These are phyloP conservation scores for Lyophyllum decastes DNA, from an alignment of 768 basidiomycete genomes.

Conservation along the genomic window DNA sequence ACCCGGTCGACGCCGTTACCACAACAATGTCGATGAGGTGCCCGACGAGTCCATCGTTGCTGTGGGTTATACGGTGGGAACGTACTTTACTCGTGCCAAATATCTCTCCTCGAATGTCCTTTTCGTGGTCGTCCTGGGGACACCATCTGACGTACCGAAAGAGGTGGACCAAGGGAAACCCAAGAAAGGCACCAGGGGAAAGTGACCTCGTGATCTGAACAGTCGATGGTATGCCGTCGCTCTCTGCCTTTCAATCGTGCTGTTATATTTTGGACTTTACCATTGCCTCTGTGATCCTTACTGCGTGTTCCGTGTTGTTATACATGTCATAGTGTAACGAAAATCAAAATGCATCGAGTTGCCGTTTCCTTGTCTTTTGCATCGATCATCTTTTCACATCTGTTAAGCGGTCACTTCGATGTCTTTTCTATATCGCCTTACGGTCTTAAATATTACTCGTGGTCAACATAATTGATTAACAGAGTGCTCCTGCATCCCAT, in stretches of 20 bases:
- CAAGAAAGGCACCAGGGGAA: background rate
- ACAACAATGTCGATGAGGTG: background rate
- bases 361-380: background rate
- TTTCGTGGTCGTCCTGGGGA: background rate
- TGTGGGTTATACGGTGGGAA: background rate
- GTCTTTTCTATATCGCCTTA: too few relatives aligned
- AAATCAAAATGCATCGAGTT: background rate
- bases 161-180: background rate
- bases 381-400: too few relatives aligned
- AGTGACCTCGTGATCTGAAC: background rate
- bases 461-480: too few relatives aligned
- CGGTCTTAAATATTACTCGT: too few relatives aligned
- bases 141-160: background rate
- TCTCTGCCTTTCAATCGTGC: background rate
- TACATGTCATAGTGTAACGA: too few relatives aligned
- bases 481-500: too few relatives aligned
- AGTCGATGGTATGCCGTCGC: background rate
- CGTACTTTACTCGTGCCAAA: background rate
- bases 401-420: too few relatives aligned
- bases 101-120: background rate
- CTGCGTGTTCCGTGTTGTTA: too few relatives aligned
- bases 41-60: conserved; percentile 1
- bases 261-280: background rate
- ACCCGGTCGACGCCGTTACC: background rate
- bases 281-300: background rate